phyloP scores from a whole-genome alignment of 495 filamentous ascomycete species.

The Daldinia grandis region DNA sequence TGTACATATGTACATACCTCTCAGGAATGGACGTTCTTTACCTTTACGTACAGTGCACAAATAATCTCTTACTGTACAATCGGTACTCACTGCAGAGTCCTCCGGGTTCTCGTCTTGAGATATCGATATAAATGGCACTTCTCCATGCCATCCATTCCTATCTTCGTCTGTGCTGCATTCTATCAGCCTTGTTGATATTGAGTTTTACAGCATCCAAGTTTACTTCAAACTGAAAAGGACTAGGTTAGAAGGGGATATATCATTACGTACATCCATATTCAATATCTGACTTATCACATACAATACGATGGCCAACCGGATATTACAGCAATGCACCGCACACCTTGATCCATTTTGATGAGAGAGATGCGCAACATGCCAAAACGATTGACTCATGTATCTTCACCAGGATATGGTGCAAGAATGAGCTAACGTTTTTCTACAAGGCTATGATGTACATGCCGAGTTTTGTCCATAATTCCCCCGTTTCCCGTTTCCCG shows the following conservation, averaged over 20 bases:
- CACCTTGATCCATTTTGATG: background rate
- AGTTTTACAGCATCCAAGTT: background rate
- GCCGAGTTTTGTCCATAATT: constrained; percentile 40
- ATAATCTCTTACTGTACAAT: background rate
- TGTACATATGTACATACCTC: too few species aligned
- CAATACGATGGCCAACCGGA: background rate
- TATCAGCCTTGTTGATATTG: constrained; percentile 22
- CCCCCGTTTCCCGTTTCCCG: constrained; percentile 26
- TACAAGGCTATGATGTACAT: constrained; percentile 32
- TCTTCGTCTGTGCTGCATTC: constrained; percentile 8
- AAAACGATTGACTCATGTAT: constrained; percentile 11
- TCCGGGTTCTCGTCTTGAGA: constrained; percentile 34
- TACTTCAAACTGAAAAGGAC: background rate
- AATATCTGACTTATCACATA: constrained; percentile 2
- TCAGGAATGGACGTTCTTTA: too few species aligned
- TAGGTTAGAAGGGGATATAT: background rate
- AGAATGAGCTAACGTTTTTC: constrained; percentile 34
- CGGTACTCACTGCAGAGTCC: constrained; percentile 7
- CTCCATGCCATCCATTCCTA: constrained; percentile 15
- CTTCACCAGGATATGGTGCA: constrained; percentile 7
- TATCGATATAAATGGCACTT: constrained; percentile 33
- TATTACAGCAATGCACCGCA: background rate
- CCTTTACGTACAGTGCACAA: background rate
- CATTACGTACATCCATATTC: constrained; percentile 5
- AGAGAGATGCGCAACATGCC: constrained; percentile 7